Percentiles rank a stretch among this genome's conserved stretches.
Evolutionary conservation across 331 rosid genomes (phyloP).

Genomic region (Saraca asoca): DNA sequence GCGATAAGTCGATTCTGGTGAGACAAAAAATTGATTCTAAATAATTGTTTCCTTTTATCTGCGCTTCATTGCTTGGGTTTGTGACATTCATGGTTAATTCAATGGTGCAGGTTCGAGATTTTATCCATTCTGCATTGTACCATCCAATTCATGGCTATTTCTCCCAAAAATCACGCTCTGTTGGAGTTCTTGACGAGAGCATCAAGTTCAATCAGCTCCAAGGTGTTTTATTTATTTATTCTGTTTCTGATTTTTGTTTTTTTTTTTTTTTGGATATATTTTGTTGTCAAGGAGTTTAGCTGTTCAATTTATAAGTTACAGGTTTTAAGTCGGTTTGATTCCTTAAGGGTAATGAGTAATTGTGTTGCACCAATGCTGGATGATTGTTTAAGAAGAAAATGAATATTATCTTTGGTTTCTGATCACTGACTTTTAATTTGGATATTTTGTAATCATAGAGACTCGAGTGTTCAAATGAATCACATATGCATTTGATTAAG

Average conservation of each 20-base stretch:
- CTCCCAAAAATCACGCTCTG: constrained; percentile 70
- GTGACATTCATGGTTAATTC: background rate
- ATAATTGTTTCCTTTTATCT: too few relatives aligned
- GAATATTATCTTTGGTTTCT: too few relatives aligned
- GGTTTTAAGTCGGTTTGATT: too few relatives aligned
- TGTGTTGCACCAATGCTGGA: too few relatives aligned
- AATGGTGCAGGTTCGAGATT: constrained; percentile 81
- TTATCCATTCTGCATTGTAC: constrained; percentile 83
- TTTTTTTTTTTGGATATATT: background rate
- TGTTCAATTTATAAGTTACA: too few relatives aligned
- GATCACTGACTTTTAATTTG: too few relatives aligned
- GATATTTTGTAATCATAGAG: too few relatives aligned
- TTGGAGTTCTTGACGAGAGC: constrained; percentile 68
- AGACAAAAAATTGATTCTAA: constrained; percentile 12
- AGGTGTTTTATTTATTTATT: constrained; percentile 41
- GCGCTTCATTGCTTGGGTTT: too few relatives aligned
- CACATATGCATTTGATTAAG: too few relatives aligned
- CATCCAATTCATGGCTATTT: constrained; percentile 84
- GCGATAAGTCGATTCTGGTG: constrained; percentile 81
- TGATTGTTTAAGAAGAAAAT: too few relatives aligned
- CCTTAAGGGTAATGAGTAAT: too few relatives aligned
- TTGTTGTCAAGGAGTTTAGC: background rate
- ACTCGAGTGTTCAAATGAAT: too few relatives aligned
- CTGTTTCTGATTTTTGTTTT: background rate
- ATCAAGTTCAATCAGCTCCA: constrained; percentile 75